Evolutionary conservation across 2,329 filamentous ascomycete genomes (phyloP).

Genomic region (Phoma herbarum): DNA sequence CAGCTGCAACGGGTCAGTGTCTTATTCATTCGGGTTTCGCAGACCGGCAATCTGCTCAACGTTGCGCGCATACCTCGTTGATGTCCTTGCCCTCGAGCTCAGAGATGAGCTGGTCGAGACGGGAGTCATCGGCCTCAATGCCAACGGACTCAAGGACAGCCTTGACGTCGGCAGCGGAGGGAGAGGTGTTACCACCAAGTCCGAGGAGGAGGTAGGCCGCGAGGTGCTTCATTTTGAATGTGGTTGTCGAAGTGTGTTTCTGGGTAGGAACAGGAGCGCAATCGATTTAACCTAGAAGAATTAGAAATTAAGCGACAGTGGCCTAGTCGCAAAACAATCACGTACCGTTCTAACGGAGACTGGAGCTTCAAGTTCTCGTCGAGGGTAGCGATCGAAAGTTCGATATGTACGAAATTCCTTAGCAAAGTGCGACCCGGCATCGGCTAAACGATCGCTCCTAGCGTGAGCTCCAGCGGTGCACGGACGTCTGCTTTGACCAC

Average conservation of each 20-base stretch:
- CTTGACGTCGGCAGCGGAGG: conserved; percentile 81
- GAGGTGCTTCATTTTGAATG: conserved; percentile 96
- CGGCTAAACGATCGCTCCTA: conserved; percentile 18
- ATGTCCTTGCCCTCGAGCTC: conserved; percentile 94
- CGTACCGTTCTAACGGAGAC: conserved; percentile 96
- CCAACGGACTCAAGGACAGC: conserved; percentile 91
- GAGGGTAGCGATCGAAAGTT: conserved; percentile 46
- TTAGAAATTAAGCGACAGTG: conserved; percentile 23
- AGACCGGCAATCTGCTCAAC: conserved; percentile 13
- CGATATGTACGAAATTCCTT: conserved; percentile 25
- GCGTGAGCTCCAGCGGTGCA: background rate
- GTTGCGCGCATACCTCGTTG: conserved; percentile 75
- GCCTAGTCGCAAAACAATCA: conserved; percentile 22
- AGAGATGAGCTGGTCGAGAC: conserved; percentile 83
- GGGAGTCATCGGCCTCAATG: conserved; percentile 88
- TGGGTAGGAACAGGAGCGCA: conserved; percentile 81
- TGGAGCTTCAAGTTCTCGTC: conserved; percentile 92
- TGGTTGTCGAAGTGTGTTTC: conserved; percentile 62
- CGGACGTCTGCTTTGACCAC: conserved; percentile 13
- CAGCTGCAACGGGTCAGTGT: conserved; percentile 67
- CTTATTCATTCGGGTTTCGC: conserved; percentile 46
- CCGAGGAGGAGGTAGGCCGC: conserved; percentile 97
- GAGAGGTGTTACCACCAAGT: conserved; percentile 90
- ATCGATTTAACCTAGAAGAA: conserved; percentile 75
- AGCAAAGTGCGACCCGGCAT: conserved; percentile 12